These are phyloP conservation scores for Staphylotrichum tortipilum DNA, from an alignment of 495 filamentous ascomycete genomes.

Conservation along the genomic window DNA sequence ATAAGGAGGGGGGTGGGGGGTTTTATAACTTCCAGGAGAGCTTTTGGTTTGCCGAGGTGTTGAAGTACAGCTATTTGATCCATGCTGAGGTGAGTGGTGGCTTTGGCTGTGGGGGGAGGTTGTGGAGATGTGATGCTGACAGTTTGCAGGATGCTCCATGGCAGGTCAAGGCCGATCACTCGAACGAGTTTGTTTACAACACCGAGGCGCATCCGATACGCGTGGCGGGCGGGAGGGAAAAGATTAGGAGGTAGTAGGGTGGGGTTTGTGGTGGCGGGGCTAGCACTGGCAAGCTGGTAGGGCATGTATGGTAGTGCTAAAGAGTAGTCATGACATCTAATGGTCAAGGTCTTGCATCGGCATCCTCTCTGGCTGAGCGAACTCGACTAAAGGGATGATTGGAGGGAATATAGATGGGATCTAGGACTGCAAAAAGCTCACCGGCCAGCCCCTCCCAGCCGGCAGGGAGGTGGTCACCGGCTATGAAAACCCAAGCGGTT, in stretches of 20 bases:
- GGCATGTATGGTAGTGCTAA: too few species aligned
- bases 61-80: slow-evolving; percentile 78
- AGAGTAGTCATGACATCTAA: too few species aligned
- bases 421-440: too few species aligned
- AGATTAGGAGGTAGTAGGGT: slow-evolving; percentile 1
- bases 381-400: too few species aligned
- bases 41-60: slow-evolving; percentile 82
- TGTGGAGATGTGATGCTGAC: neutral
- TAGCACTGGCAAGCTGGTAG: too few species aligned
- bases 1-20: slow-evolving; percentile 49
- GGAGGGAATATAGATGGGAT: too few species aligned
- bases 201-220: slow-evolving; percentile 76
- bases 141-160: slow-evolving; percentile 45
- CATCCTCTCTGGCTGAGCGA: too few species aligned
- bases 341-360: too few species aligned
- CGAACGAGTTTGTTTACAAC: slow-evolving; percentile 68
- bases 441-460: too few species aligned
- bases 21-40: slow-evolving; percentile 71
- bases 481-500: too few species aligned
- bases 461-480: too few species aligned
- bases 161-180: slow-evolving; percentile 51
- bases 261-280: too few species aligned
- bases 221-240: slow-evolving; percentile 27
- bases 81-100: slow-evolving; percentile 21
- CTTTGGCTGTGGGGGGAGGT: neutral